These are phyloP conservation scores for Chrysanthemum makinoi DNA, from an alignment of 129 eudicot species.

Conservation along the genomic window DNA sequence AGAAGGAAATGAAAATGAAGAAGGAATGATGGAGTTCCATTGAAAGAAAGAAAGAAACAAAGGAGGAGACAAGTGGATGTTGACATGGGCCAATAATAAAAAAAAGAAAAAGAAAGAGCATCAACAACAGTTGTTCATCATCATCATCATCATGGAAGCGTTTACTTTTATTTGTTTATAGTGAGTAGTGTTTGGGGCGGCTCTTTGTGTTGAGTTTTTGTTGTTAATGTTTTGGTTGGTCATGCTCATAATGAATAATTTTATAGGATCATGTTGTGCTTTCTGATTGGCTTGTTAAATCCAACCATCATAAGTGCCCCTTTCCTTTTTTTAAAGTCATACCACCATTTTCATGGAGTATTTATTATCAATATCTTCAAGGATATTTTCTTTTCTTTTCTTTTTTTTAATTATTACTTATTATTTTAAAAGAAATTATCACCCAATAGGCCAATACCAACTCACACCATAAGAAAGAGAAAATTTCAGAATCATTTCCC, in stretches of 20 bases:
- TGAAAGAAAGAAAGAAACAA: neutral
- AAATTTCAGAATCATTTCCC: too few species aligned
- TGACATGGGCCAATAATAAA: constrained; percentile 37
- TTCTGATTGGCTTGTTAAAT: neutral
- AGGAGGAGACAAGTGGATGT: constrained; percentile 38
- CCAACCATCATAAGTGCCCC: neutral
- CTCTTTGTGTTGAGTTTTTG: neutral
- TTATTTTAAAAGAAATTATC: too few species aligned
- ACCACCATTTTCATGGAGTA: neutral
- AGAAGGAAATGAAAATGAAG: too few species aligned
- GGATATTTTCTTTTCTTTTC: neutral
- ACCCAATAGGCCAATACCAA: too few species aligned
- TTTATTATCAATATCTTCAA: neutral
- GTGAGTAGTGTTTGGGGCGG: neutral
- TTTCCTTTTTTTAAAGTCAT: neutral
- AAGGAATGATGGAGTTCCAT: constrained; percentile 1
- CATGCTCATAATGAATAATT: neutral
- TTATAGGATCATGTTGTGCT: neutral
- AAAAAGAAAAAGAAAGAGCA: neutral
- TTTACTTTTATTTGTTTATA: constrained; percentile 36
- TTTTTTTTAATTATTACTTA: neutral
- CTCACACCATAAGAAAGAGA: too few species aligned
- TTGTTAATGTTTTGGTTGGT: too few species aligned
- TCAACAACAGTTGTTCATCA: neutral
- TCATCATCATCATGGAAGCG: constrained; percentile 33